Base-by-base conservation (phyloP, 768 basidiomycete species). In the Lentinula raphanica region DNA sequence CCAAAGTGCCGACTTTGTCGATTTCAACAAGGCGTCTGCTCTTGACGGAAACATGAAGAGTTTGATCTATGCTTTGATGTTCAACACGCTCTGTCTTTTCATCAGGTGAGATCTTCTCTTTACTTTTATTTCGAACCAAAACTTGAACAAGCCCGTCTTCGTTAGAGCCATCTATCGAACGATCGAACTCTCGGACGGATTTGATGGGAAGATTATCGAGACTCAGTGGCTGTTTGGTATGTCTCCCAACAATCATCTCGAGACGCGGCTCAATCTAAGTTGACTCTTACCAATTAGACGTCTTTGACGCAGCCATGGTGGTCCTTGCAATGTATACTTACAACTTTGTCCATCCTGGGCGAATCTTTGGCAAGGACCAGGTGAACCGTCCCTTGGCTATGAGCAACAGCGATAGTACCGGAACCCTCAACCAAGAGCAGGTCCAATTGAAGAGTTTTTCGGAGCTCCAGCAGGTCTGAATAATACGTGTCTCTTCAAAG, bases 231-330 rank as follows among this genome's bases (percentile, higher is more conserved):
- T 55, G 7, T 55, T 55, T 27, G 29, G 54, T 55, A 25, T 19
- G 54, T 42, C 28, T 8, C n/a, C 3, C 25, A 19, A 17, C 48
- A 11, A 49, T 31, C 31, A 17, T 28, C 48, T 25, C 7, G 2
- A 12, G 23, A n/a, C 6, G 2, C 15, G 48, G 2, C 25, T 49
- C 11, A 28, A 44, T 44, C 9, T 44, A 1, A n/a, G n/a, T n/a
- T n/a, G n/a, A n/a, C n/a, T 9, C 3, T 44, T 17, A n/a, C 4
- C 42, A 44, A 36, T 36, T 25, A 64, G 63, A 62, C 51, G 56
- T 64, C 7, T 46, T 64, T 13, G 62, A 64, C 35, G 63, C 48
- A 3, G 48, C 49, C n/a, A 64, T 64, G 63, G 49, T 62, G 31
- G 27, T 42, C 8, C 59, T 64, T 21, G 64, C 62, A 12, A 59